Conservation (phyloP, 768 basidiomycete genomes). For the Suillus subluteus region DNA sequence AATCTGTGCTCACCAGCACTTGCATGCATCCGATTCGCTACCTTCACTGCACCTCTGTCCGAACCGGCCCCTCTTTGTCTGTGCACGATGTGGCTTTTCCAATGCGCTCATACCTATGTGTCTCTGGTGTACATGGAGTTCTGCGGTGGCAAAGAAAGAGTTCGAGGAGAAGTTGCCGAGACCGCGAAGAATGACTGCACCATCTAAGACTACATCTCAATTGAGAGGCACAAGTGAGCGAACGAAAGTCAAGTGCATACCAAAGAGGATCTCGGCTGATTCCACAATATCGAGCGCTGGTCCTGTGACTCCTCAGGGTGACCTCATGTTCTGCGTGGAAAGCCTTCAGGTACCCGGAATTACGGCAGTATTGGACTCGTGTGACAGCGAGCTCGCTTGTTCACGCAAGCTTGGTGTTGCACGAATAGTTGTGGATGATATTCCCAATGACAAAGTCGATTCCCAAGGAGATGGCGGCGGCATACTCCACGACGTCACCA, state of each 20-base stretch:
- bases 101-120: conserved; percentile 54
- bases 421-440: background rate
- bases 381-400: conserved; percentile 22
- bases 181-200: conserved; percentile 35
- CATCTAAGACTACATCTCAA: conserved; percentile 19
- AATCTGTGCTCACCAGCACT: conserved; percentile 34
- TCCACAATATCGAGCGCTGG: conserved; percentile 25
- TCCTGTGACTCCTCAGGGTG: conserved; percentile 26
- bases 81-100: conserved; percentile 48
- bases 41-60: conserved; percentile 47
- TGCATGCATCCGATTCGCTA: conserved; percentile 49
- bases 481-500: conserved; percentile 25
- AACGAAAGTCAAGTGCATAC: conserved; percentile 7
- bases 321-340: conserved; percentile 16
- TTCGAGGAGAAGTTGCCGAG: conserved; percentile 45
- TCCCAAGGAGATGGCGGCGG: conserved; percentile 22
- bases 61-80: conserved; percentile 48
- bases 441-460: conserved; percentile 1
- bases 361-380: conserved; percentile 31
- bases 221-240: conserved; percentile 22
- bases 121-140: conserved; percentile 55
- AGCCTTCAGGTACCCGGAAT: conserved; percentile 27
- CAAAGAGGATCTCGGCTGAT: conserved; percentile 26
- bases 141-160: conserved; percentile 40
- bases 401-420: background rate